Evolutionary conservation across 148 eudicot genomes (phyloP).

Genomic region (Diospyros lotus): DNA sequence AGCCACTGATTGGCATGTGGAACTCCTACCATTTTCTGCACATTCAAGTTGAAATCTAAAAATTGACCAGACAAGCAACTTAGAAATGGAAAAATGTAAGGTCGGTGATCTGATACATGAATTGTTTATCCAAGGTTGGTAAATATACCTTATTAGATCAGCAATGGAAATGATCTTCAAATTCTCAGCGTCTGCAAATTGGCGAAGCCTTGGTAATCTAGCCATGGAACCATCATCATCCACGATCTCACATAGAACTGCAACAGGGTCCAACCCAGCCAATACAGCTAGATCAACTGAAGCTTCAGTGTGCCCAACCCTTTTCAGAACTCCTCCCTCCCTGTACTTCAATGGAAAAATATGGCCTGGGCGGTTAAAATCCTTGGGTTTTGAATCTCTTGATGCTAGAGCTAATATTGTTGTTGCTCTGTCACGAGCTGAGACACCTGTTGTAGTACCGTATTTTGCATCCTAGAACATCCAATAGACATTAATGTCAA

Average conservation of each 20-base stretch:
- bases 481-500: not conserved
- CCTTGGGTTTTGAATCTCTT: slow-evolving; percentile 59
- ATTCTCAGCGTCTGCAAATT: slow-evolving; percentile 55
- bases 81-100: not conserved
- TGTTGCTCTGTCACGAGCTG: slow-evolving; percentile 63
- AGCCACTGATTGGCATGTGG: not conserved
- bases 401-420: slow-evolving; percentile 65
- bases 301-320: slow-evolving; percentile 86
- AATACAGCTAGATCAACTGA: slow-evolving; percentile 65
- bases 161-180: slow-evolving; percentile 68
- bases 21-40: not conserved
- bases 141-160: slow-evolving; percentile 56
- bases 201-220: slow-evolving; percentile 66
- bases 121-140: not conserved
- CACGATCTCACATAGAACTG: slow-evolving; percentile 75
- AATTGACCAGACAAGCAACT: not conserved
- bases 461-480: slow-evolving; percentile 64
- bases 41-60: not conserved
- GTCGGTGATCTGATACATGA: not conserved
- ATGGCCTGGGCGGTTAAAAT: slow-evolving; percentile 83
- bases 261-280: slow-evolving; percentile 67
- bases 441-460: slow-evolving; percentile 76
- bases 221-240: slow-evolving; percentile 94
- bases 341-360: slow-evolving; percentile 72
- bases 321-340: slow-evolving; percentile 73